These are phyloP conservation scores for Ramichloridium luteum DNA, from an alignment of 2,329 filamentous ascomycete species.

Conservation along the genomic window DNA sequence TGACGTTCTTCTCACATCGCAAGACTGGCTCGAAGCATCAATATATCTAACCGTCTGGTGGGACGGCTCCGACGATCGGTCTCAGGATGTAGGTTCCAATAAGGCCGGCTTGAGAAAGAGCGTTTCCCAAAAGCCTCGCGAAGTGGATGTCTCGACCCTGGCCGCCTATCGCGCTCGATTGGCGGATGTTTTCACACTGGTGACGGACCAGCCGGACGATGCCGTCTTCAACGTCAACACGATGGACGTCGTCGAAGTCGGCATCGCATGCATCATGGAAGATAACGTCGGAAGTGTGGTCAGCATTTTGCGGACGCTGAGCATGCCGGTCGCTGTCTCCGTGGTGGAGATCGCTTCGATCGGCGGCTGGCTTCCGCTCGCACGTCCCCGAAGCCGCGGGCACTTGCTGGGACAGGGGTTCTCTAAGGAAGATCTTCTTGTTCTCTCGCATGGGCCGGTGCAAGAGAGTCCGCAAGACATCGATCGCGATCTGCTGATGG, in stretches of 20 bases:
- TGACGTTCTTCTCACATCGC: constrained; percentile 62
- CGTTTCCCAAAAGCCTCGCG: constrained; percentile 30
- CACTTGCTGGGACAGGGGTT: constrained; percentile 49
- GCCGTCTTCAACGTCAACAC: constrained; percentile 61
- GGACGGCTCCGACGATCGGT: constrained; percentile 60
- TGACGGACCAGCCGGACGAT: constrained; percentile 53
- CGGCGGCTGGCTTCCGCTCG: constrained; percentile 63
- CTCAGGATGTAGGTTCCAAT: constrained; percentile 32
- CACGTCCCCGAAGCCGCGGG: constrained; percentile 38
- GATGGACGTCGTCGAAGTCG: constrained; percentile 64
- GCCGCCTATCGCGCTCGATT: constrained; percentile 65
- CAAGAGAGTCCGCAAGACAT: constrained; percentile 51
- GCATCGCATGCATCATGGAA: constrained; percentile 69
- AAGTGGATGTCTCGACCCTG: constrained; percentile 41
- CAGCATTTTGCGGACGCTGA: constrained; percentile 65
- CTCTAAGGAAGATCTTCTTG: constrained; percentile 72
- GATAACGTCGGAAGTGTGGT: constrained; percentile 67
- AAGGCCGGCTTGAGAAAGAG: constrained; percentile 28
- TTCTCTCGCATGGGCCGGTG: constrained; percentile 56
- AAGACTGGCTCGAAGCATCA: constrained; percentile 87
- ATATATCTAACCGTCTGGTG: constrained; percentile 81
- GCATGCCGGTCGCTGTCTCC: constrained; percentile 62
- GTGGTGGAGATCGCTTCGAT: constrained; percentile 75
- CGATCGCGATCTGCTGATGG: constrained; percentile 71
- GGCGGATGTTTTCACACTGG: constrained; percentile 53